phyloP scores from a whole-genome alignment of 192 early-diverging fungal genomes.

The Coemansia umbellata region DNA sequence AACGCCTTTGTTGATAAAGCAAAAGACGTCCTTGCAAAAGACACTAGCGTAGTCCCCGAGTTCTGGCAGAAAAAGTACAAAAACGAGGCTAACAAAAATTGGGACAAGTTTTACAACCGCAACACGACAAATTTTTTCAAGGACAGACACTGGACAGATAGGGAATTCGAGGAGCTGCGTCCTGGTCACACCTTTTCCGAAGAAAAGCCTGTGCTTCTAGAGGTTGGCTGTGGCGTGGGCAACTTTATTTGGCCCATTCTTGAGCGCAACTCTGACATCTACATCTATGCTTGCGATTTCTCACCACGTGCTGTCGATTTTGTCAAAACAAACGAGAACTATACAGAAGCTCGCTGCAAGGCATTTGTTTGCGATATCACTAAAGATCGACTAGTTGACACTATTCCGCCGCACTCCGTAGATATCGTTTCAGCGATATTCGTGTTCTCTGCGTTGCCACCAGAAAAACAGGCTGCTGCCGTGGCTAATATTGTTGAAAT shows the following conservation, averaged over 20 bases:
- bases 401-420: constrained; percentile 75
- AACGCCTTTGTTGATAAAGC: constrained; percentile 55
- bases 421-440: constrained; percentile 94
- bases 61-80: constrained; percentile 82
- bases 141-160: constrained; percentile 91
- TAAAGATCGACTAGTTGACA: constrained; percentile 59
- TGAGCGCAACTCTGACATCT: constrained; percentile 74
- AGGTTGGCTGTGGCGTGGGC: constrained; percentile 97
- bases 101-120: constrained; percentile 80
- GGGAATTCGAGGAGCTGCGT: constrained; percentile 89
- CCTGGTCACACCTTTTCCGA: constrained; percentile 29
- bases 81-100: constrained; percentile 72
- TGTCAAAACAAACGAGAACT: constrained; percentile 76
- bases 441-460: constrained; percentile 89
- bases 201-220: constrained; percentile 57
- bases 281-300: constrained; percentile 93
- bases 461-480: constrained; percentile 78
- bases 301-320: constrained; percentile 85
- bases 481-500: constrained; percentile 75
- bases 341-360: constrained; percentile 64
- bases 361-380: constrained; percentile 98
- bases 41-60: constrained; percentile 59
- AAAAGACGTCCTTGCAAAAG: constrained; percentile 56
- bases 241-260: constrained; percentile 94
- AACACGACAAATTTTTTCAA: constrained; percentile 93